Conservation (phyloP, 75 land plant genomes). For the Selaginella moellendorffii region DNA sequence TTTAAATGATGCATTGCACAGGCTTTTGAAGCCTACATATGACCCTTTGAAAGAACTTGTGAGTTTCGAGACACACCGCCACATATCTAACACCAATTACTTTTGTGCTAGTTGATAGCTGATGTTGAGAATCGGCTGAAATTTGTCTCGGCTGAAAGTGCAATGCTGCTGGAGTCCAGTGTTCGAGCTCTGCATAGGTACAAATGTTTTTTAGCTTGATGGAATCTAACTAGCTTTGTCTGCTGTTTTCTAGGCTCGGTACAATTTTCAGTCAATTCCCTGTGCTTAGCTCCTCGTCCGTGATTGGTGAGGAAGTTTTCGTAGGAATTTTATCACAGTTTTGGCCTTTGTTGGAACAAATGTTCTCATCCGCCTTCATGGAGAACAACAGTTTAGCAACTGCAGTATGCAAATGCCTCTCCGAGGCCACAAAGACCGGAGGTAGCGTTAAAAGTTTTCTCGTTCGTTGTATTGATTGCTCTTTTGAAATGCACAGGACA, state of each 20-base stretch:
- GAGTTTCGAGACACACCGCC: too few relatives aligned
- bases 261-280: conserved; percentile 55
- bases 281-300: conserved; percentile 15
- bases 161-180: conserved; percentile 39
- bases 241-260: conserved; percentile 44
- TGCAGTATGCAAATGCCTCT: conserved; percentile 71
- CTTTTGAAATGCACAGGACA: conserved; percentile 61
- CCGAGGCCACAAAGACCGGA: conserved; percentile 75
- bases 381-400: conserved; percentile 47
- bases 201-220: conserved; percentile 6
- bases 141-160: conserved; percentile 51
- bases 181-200: conserved; percentile 73
- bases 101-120: conserved; percentile 41
- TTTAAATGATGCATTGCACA: conserved; percentile 44
- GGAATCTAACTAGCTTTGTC: neutral
- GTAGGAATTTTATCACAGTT: conserved; percentile 41
- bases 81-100: too few relatives aligned
- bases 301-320: conserved; percentile 43
- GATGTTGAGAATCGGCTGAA: conserved; percentile 36
- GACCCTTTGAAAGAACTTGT: conserved; percentile 67
- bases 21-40: conserved; percentile 65
- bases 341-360: conserved; percentile 84
- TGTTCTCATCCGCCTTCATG: conserved; percentile 65
- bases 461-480: neutral
- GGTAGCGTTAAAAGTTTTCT: conserved; percentile 26